Evolutionary conservation across 345 rosid genomes (phyloP), one percentile per base, ranked within the genome.

Genomic region (Eucalyptus fibrosa): DNA sequence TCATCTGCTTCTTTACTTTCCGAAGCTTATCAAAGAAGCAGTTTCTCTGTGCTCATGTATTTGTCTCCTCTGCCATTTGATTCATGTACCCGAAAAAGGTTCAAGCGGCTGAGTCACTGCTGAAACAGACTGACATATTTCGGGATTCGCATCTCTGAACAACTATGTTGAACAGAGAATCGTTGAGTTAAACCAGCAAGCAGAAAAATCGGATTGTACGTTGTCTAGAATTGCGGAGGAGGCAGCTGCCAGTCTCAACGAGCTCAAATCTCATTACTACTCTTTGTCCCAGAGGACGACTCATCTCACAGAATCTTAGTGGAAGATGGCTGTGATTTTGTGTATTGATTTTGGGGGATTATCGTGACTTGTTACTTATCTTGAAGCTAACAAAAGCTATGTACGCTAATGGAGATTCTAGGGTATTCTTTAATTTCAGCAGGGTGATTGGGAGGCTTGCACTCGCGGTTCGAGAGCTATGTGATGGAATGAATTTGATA

Each of bases 121-220:
- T 96, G 67, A 98, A 97, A 90, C 98, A 96, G 93, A 96, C 98
- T 4, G 98, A 97, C 12, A 96, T 98, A 8, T 97, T 97, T 97
- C 97, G 3, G 99, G 98, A 88, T 95, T 98, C 89, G 97, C 99
- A n/a, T 97, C 99, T 50, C 95, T 97, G 2, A 96, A 96, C 65
- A 97, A 98, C 86, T 96, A 97, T 90, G 97, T 96, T 1, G 99
- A 97, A 90, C 96, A 94, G 90, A 96, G 98, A 88, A 96, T 94
- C 16, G 91, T 56, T 2, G 96, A 96, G 90, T 96, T 98, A 88
- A 91, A 93, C 86, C 95, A 92, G 87, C 94, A 92, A 87, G 96
- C 96, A 2, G 98, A 95, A 86, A 95, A 92, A 92, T 92, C 97
- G 0, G 97, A 96, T 83, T 92, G 91, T 51, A 90, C 93, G 92